phyloP scores from a whole-genome alignment of 108 stramenopile species.

The Thalassiosira profunda region DNA sequence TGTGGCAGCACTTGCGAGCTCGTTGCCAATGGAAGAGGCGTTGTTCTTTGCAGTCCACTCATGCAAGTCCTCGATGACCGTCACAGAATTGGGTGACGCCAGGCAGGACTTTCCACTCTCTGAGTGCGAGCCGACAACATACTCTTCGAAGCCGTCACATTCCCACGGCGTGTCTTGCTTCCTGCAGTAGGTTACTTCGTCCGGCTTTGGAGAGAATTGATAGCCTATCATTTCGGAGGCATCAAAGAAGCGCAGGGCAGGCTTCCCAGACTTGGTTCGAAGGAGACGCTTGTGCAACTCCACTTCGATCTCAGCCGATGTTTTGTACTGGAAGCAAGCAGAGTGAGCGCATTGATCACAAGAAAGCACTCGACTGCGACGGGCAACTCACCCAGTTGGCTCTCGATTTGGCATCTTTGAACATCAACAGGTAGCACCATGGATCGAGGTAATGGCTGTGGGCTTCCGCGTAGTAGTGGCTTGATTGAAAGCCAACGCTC shows the following conservation, averaged over 20 bases:
- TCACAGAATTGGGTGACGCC: too few species aligned
- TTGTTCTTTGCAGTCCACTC: too few species aligned
- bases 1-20: too few species aligned
- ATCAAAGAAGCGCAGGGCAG: slow-evolving; percentile 22
- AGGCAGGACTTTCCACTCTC: too few species aligned
- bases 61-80: too few species aligned
- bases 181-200: slow-evolving; percentile 26
- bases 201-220: slow-evolving; percentile 26
- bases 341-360: too few species aligned
- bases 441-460: slow-evolving; percentile 19
- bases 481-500: slow-evolving; percentile 32
- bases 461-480: slow-evolving; percentile 40
- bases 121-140: too few species aligned
- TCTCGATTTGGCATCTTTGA: slow-evolving; percentile 21
- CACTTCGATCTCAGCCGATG: slow-evolving; percentile 17
- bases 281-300: slow-evolving; percentile 20
- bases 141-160: slow-evolving; percentile 15
- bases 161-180: slow-evolving; percentile 7
- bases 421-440: slow-evolving; percentile 38
- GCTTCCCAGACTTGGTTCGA: slow-evolving; percentile 25
- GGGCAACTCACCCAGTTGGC: too few species aligned
- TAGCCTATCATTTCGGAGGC: slow-evolving; percentile 26
- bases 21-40: too few species aligned
- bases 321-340: too few species aligned
- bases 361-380: too few species aligned